A percentile compares a stretch with the other conserved stretches of the same genome.
Conservation (phyloP, 768 basidiomycete genomes). For the Tremella mesenterica region DNA sequence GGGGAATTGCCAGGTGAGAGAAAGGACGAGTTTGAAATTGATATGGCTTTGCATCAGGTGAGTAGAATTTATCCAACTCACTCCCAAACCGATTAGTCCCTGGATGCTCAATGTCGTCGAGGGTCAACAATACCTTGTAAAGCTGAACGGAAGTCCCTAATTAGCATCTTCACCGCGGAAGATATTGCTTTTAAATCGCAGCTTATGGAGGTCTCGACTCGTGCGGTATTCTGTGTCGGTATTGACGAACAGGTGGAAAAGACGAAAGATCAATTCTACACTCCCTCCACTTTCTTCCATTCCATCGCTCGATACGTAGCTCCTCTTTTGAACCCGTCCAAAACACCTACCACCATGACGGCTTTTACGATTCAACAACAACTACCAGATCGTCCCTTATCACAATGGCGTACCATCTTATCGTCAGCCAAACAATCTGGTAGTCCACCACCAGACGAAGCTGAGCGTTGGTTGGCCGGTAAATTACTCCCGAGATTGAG, state of each 20-base stretch:
- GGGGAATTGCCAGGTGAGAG: conserved; percentile 1
- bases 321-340: conserved; percentile 11
- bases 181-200: too few relatives aligned
- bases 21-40: conserved; percentile 26
- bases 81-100: too few relatives aligned
- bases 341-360: not conserved
- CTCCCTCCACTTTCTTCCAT: conserved; percentile 30
- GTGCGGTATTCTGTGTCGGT: too few relatives aligned
- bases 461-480: conserved; percentile 22
- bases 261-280: conserved; percentile 23
- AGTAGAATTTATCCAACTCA: too few relatives aligned
- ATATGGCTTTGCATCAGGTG: conserved; percentile 24
- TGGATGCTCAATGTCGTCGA: not conserved
- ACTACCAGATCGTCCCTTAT: not conserved
- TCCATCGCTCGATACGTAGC: conserved; percentile 21
- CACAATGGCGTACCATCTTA: conserved; percentile 11
- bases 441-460: conserved; percentile 11
- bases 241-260: conserved; percentile 29
- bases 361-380: not conserved
- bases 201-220: too few relatives aligned
- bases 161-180: too few relatives aligned
- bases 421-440: conserved; percentile 12
- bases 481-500: conserved; percentile 16
- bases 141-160: too few relatives aligned
- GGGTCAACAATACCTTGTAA: not conserved